Base-by-base conservation (phyloP, 108 stramenopile genomes). In the Mediolabrus comicus region DNA sequence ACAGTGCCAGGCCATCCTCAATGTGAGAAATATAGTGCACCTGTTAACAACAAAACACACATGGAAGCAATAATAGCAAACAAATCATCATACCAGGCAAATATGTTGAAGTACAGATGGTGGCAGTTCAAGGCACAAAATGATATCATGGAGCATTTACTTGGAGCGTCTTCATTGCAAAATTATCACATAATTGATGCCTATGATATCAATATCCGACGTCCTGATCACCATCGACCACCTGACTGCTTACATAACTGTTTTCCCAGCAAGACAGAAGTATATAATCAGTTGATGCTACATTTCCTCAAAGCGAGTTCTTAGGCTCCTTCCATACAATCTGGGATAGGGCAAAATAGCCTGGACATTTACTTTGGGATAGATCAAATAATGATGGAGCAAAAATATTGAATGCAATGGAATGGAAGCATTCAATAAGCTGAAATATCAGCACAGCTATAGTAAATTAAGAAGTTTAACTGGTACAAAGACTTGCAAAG, bases 241-340 rank as follows among this genome's bases (percentile, higher is more conserved):
- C 66, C 56, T 3, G 80, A 84, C 38, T 84, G 84, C 54, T 53
- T 84, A 51, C 84, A 84, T 70, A 84, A 67, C 54, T 84, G 79
- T 53, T 74, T 72, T 61, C 83, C 80, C 1, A 76, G 83, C 4
- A 81, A 81, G 56, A 77, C 73, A 71, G 80, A 81, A 65, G 80
- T 77, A 3, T 81, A 84, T 41, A 80, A 36, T 51, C 71, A 67
- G 34, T 25, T 77, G 54, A 49, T 84, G 29, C 49, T 74, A 2
- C 79, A 84, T 56, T 80, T 64, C 43, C 52, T 83, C 38, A 53
- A 29, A 41, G 16, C 17, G n/a, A 41, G 39, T 41, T 14, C 39
- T 41, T 2, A 17, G n/a, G n/a, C n/a, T n/a, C n/a, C n/a, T n/a
- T n/a, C n/a, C n/a, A n/a, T n/a, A n/a, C n/a, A n/a, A n/a, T n/a